A percentile compares a stretch with the other conserved stretches of the same genome.
phyloP scores from a whole-genome alignment of 2,329 filamentous ascomycete species.

The Venturia nashicola region DNA sequence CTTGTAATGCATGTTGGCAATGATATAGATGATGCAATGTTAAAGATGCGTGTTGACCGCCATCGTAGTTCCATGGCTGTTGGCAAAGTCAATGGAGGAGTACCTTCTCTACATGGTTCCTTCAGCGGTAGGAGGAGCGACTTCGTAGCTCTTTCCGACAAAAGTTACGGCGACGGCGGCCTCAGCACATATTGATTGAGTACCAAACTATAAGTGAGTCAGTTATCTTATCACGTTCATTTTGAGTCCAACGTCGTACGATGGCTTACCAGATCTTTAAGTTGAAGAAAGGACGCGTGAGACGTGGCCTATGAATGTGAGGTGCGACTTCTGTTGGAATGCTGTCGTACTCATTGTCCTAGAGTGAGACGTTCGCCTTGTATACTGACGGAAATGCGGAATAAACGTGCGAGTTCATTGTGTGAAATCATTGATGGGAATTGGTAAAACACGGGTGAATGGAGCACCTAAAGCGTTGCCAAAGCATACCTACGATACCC shows the following conservation, averaged over 20 bases:
- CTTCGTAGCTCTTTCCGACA: not conserved
- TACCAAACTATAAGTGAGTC: not conserved
- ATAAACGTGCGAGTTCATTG: not conserved
- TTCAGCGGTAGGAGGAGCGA: not conserved
- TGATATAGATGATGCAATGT: not conserved
- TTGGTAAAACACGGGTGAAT: not conserved
- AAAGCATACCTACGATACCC: too few relatives aligned
- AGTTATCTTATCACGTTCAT: not conserved
- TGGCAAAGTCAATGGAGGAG: not conserved
- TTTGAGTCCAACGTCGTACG: not conserved
- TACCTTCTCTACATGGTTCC: not conserved
- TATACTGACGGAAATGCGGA: not conserved
- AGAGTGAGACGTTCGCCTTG: not conserved
- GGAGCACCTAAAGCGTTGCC: too few relatives aligned
- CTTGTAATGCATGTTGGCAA: not conserved
- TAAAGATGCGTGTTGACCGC: not conserved
- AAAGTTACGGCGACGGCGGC: not conserved
- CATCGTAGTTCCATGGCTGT: not conserved
- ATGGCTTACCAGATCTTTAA: not conserved
- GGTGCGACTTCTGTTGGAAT: too few relatives aligned
- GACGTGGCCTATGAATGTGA: not conserved
- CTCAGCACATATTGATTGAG: not conserved
- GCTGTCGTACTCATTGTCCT: not conserved
- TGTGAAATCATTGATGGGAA: not conserved
- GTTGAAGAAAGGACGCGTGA: not conserved